Evolutionary conservation across 306 rosid genomes (phyloP).

Genomic region (Dicorynia guianensis): DNA sequence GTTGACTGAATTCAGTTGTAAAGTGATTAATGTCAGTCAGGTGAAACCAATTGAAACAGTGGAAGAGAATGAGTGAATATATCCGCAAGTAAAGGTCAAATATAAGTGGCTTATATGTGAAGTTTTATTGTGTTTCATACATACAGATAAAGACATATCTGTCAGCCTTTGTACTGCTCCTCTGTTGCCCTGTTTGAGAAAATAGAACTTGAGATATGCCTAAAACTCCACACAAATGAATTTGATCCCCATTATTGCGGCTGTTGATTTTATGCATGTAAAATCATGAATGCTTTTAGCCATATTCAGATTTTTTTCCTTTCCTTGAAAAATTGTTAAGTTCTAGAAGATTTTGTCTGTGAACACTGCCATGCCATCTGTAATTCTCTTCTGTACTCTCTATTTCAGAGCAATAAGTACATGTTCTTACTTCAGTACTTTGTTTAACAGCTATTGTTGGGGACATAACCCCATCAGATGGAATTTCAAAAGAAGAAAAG

Average conservation of each 20-base stretch:
- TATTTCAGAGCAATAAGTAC: slow-evolving; percentile 2
- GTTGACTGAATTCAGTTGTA: slow-evolving; percentile 2
- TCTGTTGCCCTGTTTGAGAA: not conserved
- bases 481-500: slow-evolving; percentile 83
- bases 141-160: not conserved
- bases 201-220: not conserved
- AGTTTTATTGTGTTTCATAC: not conserved
- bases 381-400: not conserved
- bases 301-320: not conserved
- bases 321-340: not conserved
- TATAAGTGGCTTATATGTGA: not conserved
- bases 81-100: not conserved
- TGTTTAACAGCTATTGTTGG: slow-evolving; percentile 83
- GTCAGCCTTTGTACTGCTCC: not conserved
- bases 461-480: slow-evolving; percentile 86
- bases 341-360: slow-evolving; percentile 5
- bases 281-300: not conserved
- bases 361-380: not conserved
- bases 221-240: not conserved
- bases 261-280: slow-evolving; percentile 12
- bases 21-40: not conserved
- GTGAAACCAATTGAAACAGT: not conserved
- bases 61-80: slow-evolving; percentile 19
- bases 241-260: not conserved
- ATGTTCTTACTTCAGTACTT: slow-evolving; percentile 32